These are phyloP conservation scores for Xylariaceae sp. DNA, from an alignment of 2,329 filamentous ascomycete species.

Conservation along the genomic window DNA sequence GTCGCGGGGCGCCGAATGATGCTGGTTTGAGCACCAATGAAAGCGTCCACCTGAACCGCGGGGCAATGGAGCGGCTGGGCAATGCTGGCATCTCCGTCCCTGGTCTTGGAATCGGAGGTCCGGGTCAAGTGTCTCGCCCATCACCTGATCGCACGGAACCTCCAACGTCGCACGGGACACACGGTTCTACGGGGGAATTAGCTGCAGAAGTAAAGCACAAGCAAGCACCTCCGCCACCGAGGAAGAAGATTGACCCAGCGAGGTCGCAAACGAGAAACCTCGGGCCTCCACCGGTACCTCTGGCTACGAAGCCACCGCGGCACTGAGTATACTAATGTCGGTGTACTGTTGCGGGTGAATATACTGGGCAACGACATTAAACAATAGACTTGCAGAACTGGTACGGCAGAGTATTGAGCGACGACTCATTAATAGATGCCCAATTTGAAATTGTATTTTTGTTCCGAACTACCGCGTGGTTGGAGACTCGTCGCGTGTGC, in stretches of 20 bases:
- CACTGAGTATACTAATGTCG: conserved; percentile 2
- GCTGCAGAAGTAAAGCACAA: conserved; percentile 27
- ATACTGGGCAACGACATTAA: too few relatives aligned
- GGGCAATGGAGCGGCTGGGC: conserved; percentile 62
- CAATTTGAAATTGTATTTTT: too few relatives aligned
- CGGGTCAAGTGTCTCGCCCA: conserved; percentile 19
- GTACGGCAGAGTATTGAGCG: too few relatives aligned
- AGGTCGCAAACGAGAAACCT: conserved; percentile 16
- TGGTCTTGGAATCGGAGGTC: conserved; percentile 62
- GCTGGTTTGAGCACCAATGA: background rate
- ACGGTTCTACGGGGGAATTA: background rate
- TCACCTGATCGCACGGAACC: conserved; percentile 14
- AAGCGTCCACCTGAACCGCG: conserved; percentile 41
- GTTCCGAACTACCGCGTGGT: too few relatives aligned
- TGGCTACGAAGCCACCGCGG: conserved; percentile 46
- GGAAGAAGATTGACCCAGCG: conserved; percentile 44
- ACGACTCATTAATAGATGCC: too few relatives aligned
- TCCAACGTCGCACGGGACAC: conserved; percentile 5
- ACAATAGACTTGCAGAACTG: too few relatives aligned
- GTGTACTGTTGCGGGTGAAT: too few relatives aligned
- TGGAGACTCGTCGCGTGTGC: too few relatives aligned
- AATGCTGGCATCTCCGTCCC: conserved; percentile 75
- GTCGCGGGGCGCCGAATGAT: background rate
- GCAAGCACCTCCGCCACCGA: conserved; percentile 35
- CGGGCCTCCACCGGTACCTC: conserved; percentile 48